Evolutionary conservation across 768 basidiomycete genomes (phyloP).

Genomic region (Leucosporidium scottii): DNA sequence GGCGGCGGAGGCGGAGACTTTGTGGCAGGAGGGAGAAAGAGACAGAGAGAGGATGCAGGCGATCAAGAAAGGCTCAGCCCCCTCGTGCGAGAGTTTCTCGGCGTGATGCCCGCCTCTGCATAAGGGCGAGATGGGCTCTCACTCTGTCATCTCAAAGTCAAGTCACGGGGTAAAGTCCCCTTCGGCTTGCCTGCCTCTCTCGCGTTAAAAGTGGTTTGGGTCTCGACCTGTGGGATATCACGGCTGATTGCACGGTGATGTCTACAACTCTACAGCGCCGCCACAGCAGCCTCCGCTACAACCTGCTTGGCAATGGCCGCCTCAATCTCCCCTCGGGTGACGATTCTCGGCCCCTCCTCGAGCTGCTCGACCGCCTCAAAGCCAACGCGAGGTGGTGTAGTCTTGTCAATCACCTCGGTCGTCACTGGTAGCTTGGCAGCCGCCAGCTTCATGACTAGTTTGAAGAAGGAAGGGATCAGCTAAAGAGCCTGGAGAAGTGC

Average conservation of each 20-base stretch:
- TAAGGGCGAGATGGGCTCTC: too few species aligned
- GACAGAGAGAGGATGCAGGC: neutral
- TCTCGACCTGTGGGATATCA: neutral
- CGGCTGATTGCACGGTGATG: neutral
- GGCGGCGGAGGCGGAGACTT: neutral
- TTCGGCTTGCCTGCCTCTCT: too few species aligned
- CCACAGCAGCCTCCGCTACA: neutral
- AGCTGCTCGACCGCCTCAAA: conserved; percentile 10
- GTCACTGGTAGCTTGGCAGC: conserved; percentile 74
- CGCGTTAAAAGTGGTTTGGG: neutral
- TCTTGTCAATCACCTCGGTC: conserved; percentile 74
- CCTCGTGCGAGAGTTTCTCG: neutral
- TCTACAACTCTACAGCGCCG: neutral
- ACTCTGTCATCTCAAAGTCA: too few species aligned
- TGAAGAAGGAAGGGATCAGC: conserved; percentile 4
- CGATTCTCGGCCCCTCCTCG: conserved; percentile 8
- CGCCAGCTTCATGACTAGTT: conserved; percentile 75
- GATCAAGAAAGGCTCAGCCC: neutral
- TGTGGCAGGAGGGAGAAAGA: neutral
- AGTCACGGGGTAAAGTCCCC: too few species aligned
- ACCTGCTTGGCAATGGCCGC: conserved; percentile 1
- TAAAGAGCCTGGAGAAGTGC: neutral
- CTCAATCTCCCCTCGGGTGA: conserved; percentile 16
- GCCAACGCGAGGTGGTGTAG: conserved; percentile 56
- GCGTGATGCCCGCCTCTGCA: too few species aligned